These are phyloP conservation scores for Fusarium burgessii DNA, from an alignment of 2,329 filamentous ascomycete species.

Conservation along the genomic window DNA sequence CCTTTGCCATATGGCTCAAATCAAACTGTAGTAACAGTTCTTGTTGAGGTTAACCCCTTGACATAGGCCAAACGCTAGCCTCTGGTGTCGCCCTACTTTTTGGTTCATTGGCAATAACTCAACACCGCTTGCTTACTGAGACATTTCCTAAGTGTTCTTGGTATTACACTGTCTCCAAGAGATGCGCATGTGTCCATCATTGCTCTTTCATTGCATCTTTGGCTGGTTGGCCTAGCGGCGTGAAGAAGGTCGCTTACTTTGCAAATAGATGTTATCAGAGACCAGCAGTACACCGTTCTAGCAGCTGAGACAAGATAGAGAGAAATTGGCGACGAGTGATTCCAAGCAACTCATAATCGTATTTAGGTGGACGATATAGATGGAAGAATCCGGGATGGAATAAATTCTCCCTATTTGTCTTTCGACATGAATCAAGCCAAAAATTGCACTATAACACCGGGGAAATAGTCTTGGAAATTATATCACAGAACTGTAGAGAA, in stretches of 20 bases:
- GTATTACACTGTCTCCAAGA: constrained; percentile 46
- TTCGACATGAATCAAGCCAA: neutral
- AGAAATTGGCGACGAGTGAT: neutral
- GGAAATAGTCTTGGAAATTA: neutral
- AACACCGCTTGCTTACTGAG: constrained; percentile 35
- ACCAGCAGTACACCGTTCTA: neutral
- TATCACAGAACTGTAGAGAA: no score
- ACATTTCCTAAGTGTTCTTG: constrained; percentile 40
- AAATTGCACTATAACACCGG: no score
- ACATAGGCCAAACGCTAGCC: constrained; percentile 18
- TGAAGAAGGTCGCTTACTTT: constrained; percentile 26
- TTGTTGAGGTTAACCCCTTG: constrained; percentile 44
- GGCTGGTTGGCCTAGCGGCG: constrained; percentile 41
- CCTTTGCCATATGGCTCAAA: constrained; percentile 42
- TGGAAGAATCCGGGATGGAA: no score
- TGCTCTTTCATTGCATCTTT: constrained; percentile 40
- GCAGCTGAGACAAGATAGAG: neutral
- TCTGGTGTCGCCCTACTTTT: constrained; percentile 33
- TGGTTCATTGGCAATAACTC: constrained; percentile 25
- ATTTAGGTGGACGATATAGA: neutral
- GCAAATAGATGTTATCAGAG: neutral
- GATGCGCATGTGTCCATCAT: constrained; percentile 22
- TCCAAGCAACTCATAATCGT: neutral
- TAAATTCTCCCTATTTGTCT: neutral
- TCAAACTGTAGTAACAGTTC: constrained; percentile 49